A percentile compares a stretch with the other conserved stretches of the same genome.
phyloP scores from a whole-genome alignment of 768 basidiomycete species.

The Pulveroboletus sp. region DNA sequence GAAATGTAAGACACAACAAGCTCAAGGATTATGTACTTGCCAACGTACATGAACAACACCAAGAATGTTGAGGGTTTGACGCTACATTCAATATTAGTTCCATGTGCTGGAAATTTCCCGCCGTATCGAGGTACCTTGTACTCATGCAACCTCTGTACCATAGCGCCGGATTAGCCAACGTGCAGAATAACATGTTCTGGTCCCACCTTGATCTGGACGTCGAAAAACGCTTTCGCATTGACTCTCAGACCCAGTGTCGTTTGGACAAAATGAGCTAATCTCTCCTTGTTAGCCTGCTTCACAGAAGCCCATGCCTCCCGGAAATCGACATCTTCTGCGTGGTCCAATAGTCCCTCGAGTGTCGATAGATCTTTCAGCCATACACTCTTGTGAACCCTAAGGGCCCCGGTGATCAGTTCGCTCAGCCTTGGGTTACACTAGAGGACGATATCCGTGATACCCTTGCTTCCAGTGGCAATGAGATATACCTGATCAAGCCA shows the following conservation, averaged over 20 bases:
- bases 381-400: conserved; percentile 64
- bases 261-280: conserved; percentile 74
- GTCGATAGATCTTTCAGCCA: conserved; percentile 85
- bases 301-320: conserved; percentile 75
- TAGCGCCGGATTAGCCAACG: neutral
- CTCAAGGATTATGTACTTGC: neutral
- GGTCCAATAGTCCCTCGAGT: conserved; percentile 72
- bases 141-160: conserved; percentile 76
- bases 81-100: conserved; percentile 36
- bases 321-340: conserved; percentile 71
- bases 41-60: conserved; percentile 74
- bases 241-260: conserved; percentile 63
- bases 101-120: neutral
- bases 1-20: neutral
- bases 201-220: conserved; percentile 81
- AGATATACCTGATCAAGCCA: conserved; percentile 75
- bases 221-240: conserved; percentile 77
- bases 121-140: conserved; percentile 56
- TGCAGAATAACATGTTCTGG: neutral
- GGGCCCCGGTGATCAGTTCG: conserved; percentile 76
- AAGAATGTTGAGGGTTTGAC: conserved; percentile 92
- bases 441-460: neutral
- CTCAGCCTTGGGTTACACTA: conserved; percentile 89
- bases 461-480: neutral
- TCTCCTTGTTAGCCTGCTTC: conserved; percentile 88